phyloP scores from a whole-genome alignment of 2,329 filamentous ascomycete species.

The Grosmannia serpens region DNA sequence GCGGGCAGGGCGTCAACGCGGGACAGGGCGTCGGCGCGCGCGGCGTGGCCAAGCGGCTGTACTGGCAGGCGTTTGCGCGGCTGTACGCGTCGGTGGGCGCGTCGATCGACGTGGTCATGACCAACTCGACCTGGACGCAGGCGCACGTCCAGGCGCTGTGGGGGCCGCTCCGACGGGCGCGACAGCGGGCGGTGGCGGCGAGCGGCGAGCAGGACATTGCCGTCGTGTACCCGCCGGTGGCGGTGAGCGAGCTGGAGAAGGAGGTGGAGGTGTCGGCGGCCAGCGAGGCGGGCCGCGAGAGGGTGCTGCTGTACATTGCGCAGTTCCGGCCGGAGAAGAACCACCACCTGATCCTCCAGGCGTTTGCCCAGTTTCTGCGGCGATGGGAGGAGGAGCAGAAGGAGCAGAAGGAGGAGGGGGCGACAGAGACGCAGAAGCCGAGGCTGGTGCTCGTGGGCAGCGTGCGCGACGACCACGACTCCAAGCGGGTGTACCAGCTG shows the following conservation, averaged over 20 bases:
- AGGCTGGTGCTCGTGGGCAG: conserved; percentile 79
- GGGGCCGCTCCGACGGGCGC: conserved; percentile 45
- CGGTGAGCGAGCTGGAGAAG: conserved; percentile 70
- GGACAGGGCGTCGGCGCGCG: conserved; percentile 64
- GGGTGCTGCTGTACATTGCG: conserved; percentile 79
- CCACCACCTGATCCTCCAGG: conserved; percentile 72
- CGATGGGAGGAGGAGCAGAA: conserved; percentile 16
- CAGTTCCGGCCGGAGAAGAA: conserved; percentile 98
- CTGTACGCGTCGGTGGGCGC: conserved; percentile 76
- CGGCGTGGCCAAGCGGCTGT: conserved; percentile 62
- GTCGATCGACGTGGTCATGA: conserved; percentile 88
- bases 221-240: conserved; percentile 85
- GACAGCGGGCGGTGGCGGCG: conserved; percentile 5
- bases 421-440: conserved; percentile 18
- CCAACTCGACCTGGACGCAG: conserved; percentile 93
- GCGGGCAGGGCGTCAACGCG: conserved; percentile 65
- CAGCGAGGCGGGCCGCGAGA: conserved; percentile 59
- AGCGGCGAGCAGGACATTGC: conserved; percentile 38
- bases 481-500: conserved; percentile 76
- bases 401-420: neutral
- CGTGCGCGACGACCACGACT: conserved; percentile 74
- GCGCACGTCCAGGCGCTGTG: conserved; percentile 71
- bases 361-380: conserved; percentile 68
- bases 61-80: conserved; percentile 78
- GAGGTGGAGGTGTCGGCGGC: conserved; percentile 59